Evolutionary conservation across 345 rosid genomes (phyloP), one percentile per base, ranked within the genome.

Genomic region (Ricinus communis): DNA sequence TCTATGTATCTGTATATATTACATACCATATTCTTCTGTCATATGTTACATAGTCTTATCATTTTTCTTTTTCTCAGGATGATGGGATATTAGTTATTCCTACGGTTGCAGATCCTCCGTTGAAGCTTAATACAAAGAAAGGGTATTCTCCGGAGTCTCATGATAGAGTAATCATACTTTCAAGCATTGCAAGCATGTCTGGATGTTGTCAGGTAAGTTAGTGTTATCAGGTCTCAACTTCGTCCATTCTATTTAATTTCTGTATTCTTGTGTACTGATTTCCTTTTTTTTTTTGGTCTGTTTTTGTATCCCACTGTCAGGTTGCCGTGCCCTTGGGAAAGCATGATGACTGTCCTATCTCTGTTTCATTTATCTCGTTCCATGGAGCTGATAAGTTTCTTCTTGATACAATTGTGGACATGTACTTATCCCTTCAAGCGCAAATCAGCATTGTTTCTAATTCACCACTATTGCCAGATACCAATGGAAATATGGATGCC

Each of bases 351-450:
- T 76, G 62, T 76, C 96, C 96, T 33, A 70, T 90, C 59, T 91
- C 97, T 1, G 83, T 94, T 69, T 94, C 98, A 47, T 83, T 94
- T 78, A 78, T 91, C 62, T 55, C 98, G 14, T 87, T 73, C 75
- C 88, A 88, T 67, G 97, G 98, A 65, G 89, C 86, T 24, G 98
- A 94, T 84, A 90, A 90, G 74, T 91, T 90, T 81, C 95, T 94
- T 76, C 96, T 94, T 14, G 97, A 94, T 87, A 88, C 91, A 40
- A 79, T 88, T 47, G 78, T 86, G 80, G 95, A 90, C 66, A 87
- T 91, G 82, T 85, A 86, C 65, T 70, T 88, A 31, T 83, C 96
- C 70, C 93, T 94, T 77, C 95, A 87, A 81, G 93, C 87, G 63
- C 93, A 91, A 82, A 88, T 80, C 63, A 61, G 68, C 18, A 76